A percentile compares a stretch with the other conserved stretches of the same genome.
These are phyloP conservation scores for Termitomyces eurrhizus DNA, from an alignment of 768 basidiomycete species.

Conservation along the genomic window DNA sequence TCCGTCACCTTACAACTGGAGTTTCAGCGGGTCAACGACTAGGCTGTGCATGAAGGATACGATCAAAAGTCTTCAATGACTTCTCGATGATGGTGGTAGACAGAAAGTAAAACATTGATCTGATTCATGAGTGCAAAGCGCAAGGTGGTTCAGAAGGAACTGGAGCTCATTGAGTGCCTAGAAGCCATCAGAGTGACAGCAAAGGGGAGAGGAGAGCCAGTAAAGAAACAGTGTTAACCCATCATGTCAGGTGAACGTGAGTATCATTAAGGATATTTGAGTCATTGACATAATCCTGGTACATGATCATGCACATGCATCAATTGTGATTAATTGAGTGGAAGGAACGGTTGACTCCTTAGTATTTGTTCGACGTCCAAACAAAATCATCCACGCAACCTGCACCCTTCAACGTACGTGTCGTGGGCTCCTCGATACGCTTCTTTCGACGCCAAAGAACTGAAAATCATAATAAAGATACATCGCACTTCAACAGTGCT, in stretches of 20 bases:
- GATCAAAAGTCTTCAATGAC: background rate
- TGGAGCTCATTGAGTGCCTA: background rate
- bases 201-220: background rate
- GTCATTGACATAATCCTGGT: background rate
- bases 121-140: background rate
- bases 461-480: background rate
- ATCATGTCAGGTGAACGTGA: background rate
- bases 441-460: background rate
- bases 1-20: background rate
- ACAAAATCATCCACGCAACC: too few species aligned
- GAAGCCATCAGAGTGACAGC: background rate
- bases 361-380: background rate
- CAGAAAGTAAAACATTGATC: background rate
- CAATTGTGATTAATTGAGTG: background rate
- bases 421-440: slow-evolving; percentile 7
- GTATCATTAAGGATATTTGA: background rate
- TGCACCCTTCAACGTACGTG: background rate
- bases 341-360: background rate
- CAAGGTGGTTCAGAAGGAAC: background rate
- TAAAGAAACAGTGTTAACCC: background rate
- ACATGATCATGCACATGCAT: too few species aligned
- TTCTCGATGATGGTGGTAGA: slow-evolving; percentile 2
- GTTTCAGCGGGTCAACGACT: slow-evolving; percentile 5
- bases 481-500: slow-evolving; percentile 3
- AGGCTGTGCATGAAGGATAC: slow-evolving; percentile 3